phyloP scores from a whole-genome alignment of 1,284 basidiomycete genomes.

The Xerocomus nothofagi region DNA sequence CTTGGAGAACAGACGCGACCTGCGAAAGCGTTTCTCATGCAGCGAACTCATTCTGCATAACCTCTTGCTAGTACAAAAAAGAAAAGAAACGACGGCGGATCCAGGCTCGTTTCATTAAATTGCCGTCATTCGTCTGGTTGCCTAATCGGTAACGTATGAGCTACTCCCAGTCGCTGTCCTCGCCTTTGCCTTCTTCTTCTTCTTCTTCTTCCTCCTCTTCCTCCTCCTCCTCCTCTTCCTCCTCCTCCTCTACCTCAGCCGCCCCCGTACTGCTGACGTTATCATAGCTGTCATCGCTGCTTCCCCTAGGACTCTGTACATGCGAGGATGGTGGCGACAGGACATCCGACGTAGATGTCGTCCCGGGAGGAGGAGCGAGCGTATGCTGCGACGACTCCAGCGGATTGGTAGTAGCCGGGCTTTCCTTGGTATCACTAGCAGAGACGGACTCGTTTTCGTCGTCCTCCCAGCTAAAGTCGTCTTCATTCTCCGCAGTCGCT shows the following conservation, averaged over 20 bases:
- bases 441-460: slow-evolving; percentile 58
- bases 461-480: slow-evolving; percentile 82
- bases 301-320: slow-evolving; percentile 52
- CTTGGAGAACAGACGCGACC: slow-evolving; percentile 26
- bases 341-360: slow-evolving; percentile 17
- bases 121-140: slow-evolving; percentile 7
- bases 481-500: slow-evolving; percentile 65
- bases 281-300: slow-evolving; percentile 74
- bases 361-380: slow-evolving; percentile 33
- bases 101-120: background rate
- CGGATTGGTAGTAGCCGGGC: slow-evolving; percentile 5
- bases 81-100: background rate
- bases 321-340: slow-evolving; percentile 34
- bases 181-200: slow-evolving; percentile 43
- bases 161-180: slow-evolving; percentile 74
- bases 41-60: slow-evolving; percentile 32
- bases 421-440: slow-evolving; percentile 15
- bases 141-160: slow-evolving; percentile 12
- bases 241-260: slow-evolving; percentile 32
- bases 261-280: slow-evolving; percentile 40
- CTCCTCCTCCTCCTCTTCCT: slow-evolving; percentile 47
- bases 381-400: slow-evolving; percentile 30
- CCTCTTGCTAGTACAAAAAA: background rate
- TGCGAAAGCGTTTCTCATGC: slow-evolving; percentile 29
- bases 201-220: slow-evolving; percentile 51